A percentile compares a stretch with the other conserved stretches of the same genome.
These are phyloP conservation scores for Pichia manshurica DNA, from an alignment of 805 yeast species.

Conservation along the genomic window DNA sequence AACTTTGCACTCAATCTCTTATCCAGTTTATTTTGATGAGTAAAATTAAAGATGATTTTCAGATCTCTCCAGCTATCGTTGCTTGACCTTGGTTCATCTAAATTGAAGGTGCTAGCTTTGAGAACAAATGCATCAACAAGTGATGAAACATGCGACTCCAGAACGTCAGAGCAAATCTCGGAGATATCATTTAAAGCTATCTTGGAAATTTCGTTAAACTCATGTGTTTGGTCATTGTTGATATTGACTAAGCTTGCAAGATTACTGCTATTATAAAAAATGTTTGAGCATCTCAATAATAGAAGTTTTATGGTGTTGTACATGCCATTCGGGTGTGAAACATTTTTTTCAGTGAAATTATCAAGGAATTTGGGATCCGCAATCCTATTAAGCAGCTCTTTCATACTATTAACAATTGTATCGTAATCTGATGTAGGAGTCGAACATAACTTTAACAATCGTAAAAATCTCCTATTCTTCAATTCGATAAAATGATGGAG, in stretches of 20 bases:
- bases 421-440: constrained; percentile 50
- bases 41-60: constrained; percentile 55
- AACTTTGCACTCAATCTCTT: constrained; percentile 37
- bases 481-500: constrained; percentile 47
- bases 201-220: constrained; percentile 36
- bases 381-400: constrained; percentile 54
- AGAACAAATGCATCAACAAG: constrained; percentile 31
- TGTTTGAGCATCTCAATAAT: constrained; percentile 53
- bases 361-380: constrained; percentile 41
- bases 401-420: constrained; percentile 54
- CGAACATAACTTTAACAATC: constrained; percentile 50
- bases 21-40: constrained; percentile 23
- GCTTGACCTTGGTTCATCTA: not conserved
- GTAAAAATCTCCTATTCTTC: constrained; percentile 54
- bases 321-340: constrained; percentile 45
- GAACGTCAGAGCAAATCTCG: constrained; percentile 51
- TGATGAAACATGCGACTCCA: constrained; percentile 52
- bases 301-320: constrained; percentile 49
- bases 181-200: constrained; percentile 58
- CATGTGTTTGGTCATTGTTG: constrained; percentile 32
- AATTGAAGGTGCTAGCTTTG: not conserved
- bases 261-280: constrained; percentile 62
- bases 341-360: constrained; percentile 27
- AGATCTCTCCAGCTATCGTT: constrained; percentile 36
- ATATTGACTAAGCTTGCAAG: constrained; percentile 47